Conservation (phyloP, 2,329 filamentous ascomycete genomes). For the Huntiella decipiens region DNA sequence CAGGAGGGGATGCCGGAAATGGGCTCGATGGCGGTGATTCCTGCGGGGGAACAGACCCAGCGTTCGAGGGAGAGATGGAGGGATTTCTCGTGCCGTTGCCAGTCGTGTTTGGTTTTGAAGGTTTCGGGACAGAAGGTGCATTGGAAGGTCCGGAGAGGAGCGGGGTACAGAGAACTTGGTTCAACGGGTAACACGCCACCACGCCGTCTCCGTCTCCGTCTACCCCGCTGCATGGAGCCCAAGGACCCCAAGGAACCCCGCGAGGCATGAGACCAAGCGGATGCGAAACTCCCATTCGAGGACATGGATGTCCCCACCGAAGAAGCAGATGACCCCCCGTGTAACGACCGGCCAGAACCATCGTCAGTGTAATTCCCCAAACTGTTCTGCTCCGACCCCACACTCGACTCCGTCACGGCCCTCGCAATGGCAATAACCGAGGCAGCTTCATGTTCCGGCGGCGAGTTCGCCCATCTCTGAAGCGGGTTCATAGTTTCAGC, state of each 20-base stretch:
- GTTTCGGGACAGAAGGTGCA: constrained; percentile 53
- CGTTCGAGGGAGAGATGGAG: constrained; percentile 44
- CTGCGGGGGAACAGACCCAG: constrained; percentile 45
- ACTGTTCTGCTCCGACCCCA: constrained; percentile 37
- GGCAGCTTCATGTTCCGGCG: constrained; percentile 40
- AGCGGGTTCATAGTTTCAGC: constrained; percentile 35
- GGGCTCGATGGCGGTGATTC: constrained; percentile 34
- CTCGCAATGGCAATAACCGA: constrained; percentile 39
- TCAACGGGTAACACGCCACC: constrained; percentile 17
- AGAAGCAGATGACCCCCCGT: constrained; percentile 33
- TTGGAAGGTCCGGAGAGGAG: constrained; percentile 38
- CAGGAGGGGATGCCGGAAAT: constrained; percentile 38
- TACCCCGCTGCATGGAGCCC: constrained; percentile 25
- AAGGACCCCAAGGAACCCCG: constrained; percentile 36
- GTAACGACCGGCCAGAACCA: constrained; percentile 37
- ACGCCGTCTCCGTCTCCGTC: constrained; percentile 30
- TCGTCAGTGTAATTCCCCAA: constrained; percentile 41
- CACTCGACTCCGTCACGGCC: constrained; percentile 32
- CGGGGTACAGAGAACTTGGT: constrained; percentile 19
- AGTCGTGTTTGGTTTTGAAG: constrained; percentile 49
- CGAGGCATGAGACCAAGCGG: constrained; percentile 39
- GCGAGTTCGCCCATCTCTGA: constrained; percentile 40
- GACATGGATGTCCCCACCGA: constrained; percentile 43
- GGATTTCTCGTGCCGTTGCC: constrained; percentile 53
- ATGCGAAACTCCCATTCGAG: constrained; percentile 37